Percentiles rank a stretch among this genome's conserved stretches.
phyloP scores from a whole-genome alignment of 1,284 basidiomycete genomes.

The Rugosomyces carneus region DNA sequence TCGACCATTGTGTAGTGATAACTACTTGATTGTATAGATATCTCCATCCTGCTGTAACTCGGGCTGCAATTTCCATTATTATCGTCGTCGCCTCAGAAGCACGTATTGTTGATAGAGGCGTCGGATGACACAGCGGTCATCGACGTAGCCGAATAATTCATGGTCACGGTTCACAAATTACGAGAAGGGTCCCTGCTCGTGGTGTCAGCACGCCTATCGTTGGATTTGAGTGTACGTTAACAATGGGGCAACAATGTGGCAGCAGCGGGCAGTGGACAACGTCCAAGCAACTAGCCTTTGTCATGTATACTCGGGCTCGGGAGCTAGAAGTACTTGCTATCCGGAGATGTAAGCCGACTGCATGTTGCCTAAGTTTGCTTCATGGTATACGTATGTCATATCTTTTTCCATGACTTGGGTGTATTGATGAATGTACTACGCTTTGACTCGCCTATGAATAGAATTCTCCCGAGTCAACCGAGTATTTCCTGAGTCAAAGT shows the following conservation, averaged over 20 bases:
- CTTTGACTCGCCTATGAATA: not conserved
- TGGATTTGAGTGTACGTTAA: too few relatives aligned
- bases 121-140: not conserved
- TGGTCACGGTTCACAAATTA: too few relatives aligned
- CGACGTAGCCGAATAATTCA: not conserved
- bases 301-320: not conserved
- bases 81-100: not conserved
- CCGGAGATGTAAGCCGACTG: not conserved
- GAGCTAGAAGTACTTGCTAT: not conserved
- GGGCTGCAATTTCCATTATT: not conserved
- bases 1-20: too few relatives aligned
- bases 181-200: not conserved
- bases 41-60: not conserved
- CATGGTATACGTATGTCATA: not conserved
- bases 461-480: not conserved
- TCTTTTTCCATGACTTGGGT: not conserved
- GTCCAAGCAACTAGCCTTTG: too few relatives aligned
- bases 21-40: too few relatives aligned
- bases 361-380: too few relatives aligned
- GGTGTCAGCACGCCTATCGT: not conserved
- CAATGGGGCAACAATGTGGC: too few relatives aligned
- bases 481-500: too few relatives aligned
- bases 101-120: not conserved
- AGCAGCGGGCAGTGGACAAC: not conserved
- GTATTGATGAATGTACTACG: not conserved